These are phyloP conservation scores for Tylopilus sp. DNA, from an alignment of 768 basidiomycete species.

Conservation along the genomic window DNA sequence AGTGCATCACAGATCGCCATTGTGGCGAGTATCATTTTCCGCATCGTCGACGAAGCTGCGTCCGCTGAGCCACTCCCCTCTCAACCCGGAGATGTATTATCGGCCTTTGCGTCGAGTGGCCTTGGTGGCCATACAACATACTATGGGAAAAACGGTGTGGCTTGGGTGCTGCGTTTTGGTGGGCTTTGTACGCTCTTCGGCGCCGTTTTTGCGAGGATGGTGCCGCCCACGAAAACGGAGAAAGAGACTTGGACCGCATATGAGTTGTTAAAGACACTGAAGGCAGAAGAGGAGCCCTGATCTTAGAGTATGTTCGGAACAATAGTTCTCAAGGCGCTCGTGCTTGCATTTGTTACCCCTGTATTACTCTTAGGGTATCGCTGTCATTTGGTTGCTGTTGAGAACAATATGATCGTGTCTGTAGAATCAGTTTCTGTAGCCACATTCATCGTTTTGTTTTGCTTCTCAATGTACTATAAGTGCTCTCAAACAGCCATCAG, in stretches of 20 bases:
- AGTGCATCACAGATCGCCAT: slow-evolving; percentile 65
- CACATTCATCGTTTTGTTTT: background rate
- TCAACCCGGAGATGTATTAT: slow-evolving; percentile 34
- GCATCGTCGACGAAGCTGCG: slow-evolving; percentile 58
- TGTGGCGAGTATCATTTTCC: slow-evolving; percentile 85
- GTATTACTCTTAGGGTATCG: slow-evolving; percentile 1
- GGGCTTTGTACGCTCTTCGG: slow-evolving; percentile 82
- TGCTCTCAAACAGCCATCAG: slow-evolving; percentile 24
- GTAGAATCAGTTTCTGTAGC: background rate
- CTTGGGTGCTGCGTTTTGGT: slow-evolving; percentile 92
- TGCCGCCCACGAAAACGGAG: slow-evolving; percentile 88
- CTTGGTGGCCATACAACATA: slow-evolving; percentile 53
- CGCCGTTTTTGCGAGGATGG: slow-evolving; percentile 73
- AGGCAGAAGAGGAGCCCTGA: slow-evolving; percentile 50
- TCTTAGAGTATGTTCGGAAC: background rate
- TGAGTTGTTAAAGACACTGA: slow-evolving; percentile 73
- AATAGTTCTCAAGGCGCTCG: background rate
- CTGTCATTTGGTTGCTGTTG: background rate
- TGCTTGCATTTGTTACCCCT: slow-evolving; percentile 15
- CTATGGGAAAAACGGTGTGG: slow-evolving; percentile 84
- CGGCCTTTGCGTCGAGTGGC: slow-evolving; percentile 3
- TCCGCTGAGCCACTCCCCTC: slow-evolving; percentile 11
- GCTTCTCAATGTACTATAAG: background rate
- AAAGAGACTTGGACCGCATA: slow-evolving; percentile 83
- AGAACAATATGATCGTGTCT: background rate